Percentiles rank a stretch among this genome's conserved stretches.
Conservation (phyloP, 1,284 basidiomycete genomes). For the Schizophyllum amplum region DNA sequence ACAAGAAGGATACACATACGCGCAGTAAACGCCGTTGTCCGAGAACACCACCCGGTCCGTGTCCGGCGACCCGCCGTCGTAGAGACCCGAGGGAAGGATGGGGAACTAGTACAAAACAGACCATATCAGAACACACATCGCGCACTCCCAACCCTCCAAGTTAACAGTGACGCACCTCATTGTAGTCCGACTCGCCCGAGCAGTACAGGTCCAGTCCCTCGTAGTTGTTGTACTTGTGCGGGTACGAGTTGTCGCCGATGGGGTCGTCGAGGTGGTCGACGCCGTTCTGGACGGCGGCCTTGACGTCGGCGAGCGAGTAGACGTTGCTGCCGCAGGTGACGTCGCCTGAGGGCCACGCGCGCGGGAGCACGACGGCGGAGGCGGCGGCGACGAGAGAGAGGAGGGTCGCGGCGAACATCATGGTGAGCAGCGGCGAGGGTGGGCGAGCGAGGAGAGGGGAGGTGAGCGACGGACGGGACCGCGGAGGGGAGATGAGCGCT, state of each 20-base stretch:
- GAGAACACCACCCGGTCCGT: slow-evolving; percentile 20
- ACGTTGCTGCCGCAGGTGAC: slow-evolving; percentile 16
- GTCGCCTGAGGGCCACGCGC: slow-evolving; percentile 15
- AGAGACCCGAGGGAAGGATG: slow-evolving; percentile 14
- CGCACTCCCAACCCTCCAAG: too few species aligned
- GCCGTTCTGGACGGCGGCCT: slow-evolving; percentile 12
- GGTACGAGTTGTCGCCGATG: slow-evolving; percentile 9
- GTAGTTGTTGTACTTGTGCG: slow-evolving; percentile 13
- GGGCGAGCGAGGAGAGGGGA: neutral
- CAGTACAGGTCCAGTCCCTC: slow-evolving; percentile 16
- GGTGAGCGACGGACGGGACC: too few species aligned
- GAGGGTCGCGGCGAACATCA: neutral
- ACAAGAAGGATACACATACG: slow-evolving; percentile 12
- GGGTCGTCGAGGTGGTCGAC: slow-evolving; percentile 13
- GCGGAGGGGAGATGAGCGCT: neutral
- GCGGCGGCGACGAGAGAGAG: too few species aligned
- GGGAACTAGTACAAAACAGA: too few species aligned
- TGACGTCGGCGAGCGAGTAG: slow-evolving; percentile 14
- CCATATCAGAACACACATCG: too few species aligned
- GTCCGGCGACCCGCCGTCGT: slow-evolving; percentile 18
- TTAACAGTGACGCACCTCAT: too few species aligned
- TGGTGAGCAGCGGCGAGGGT: neutral
- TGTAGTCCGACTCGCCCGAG: slow-evolving; percentile 9
- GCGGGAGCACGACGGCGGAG: neutral
- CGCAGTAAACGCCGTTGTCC: slow-evolving; percentile 18